These are phyloP conservation scores for Odontarrhena argentea DNA, from an alignment of 345 rosid species.

Conservation along the genomic window DNA sequence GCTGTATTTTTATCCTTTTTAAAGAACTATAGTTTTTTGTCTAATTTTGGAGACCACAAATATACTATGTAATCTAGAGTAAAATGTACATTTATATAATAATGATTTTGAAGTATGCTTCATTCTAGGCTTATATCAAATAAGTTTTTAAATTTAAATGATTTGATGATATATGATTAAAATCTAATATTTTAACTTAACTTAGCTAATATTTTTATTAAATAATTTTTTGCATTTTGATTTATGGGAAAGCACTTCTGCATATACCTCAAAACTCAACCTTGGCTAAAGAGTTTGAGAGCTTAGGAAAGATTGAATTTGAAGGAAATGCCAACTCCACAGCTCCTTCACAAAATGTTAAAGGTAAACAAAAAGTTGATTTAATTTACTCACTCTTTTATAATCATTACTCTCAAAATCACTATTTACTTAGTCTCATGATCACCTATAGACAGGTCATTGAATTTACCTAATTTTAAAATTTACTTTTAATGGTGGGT, in stretches of 20 bases:
- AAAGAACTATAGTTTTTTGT: neutral
- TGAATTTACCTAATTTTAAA: neutral
- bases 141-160: neutral
- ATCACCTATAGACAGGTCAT: neutral
- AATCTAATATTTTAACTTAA: neutral
- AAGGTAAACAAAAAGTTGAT: slow-evolving; percentile 37
- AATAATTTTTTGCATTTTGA: neutral
- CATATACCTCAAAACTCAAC: slow-evolving; percentile 66
- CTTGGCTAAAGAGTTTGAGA: slow-evolving; percentile 63
- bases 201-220: neutral
- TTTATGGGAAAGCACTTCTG: slow-evolving; percentile 52
- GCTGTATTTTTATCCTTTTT: neutral
- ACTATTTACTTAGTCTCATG: neutral
- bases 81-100: neutral
- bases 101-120: neutral
- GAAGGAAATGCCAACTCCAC: slow-evolving; percentile 29
- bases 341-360: slow-evolving; percentile 33
- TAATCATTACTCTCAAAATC: neutral
- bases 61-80: neutral
- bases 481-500: neutral
- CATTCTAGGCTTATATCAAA: neutral
- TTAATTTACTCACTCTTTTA: neutral
- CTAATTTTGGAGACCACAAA: neutral
- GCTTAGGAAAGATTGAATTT: slow-evolving; percentile 51
- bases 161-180: neutral